Evolutionary conservation across 2,329 filamentous ascomycete species (phyloP).

Genomic region (Arachnomyces sp.): DNA sequence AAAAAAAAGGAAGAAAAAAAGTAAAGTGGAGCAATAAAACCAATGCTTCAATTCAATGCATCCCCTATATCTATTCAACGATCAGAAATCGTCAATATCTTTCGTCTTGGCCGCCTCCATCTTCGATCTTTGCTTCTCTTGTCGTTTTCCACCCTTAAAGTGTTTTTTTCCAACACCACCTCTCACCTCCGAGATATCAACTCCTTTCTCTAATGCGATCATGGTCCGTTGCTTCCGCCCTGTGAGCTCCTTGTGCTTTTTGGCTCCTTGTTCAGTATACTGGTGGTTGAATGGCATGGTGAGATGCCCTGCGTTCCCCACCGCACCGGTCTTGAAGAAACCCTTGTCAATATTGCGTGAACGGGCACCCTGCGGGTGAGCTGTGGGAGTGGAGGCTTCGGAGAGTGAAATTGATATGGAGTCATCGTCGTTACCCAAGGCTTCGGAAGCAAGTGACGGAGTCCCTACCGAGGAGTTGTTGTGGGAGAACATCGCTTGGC

Average conservation of each 20-base stretch:
- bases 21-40: no score
- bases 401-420: slow-evolving; percentile 16
- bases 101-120: slow-evolving; percentile 17
- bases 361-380: slow-evolving; percentile 56
- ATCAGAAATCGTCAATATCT: slow-evolving; percentile 6
- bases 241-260: slow-evolving; percentile 66
- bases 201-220: slow-evolving; percentile 72
- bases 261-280: slow-evolving; percentile 70
- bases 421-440: slow-evolving; percentile 30
- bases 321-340: slow-evolving; percentile 69
- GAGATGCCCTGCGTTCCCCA: slow-evolving; percentile 56
- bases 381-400: slow-evolving; percentile 6
- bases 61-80: no score
- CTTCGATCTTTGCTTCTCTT: slow-evolving; percentile 24
- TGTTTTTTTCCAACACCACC: slow-evolving; percentile 73
- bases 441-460: slow-evolving; percentile 19
- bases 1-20: no score
- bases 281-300: slow-evolving; percentile 82
- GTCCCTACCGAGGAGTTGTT: slow-evolving; percentile 39
- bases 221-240: slow-evolving; percentile 75
- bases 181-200: slow-evolving; percentile 71
- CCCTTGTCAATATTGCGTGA: slow-evolving; percentile 71
- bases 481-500: slow-evolving; percentile 52
- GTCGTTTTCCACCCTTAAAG: slow-evolving; percentile 36
- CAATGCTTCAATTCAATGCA: no score